Evolutionary conservation across 768 basidiomycete genomes (phyloP), one percentile per base, ranked within the genome.

Genomic region (Lactarius deliciosus): DNA sequence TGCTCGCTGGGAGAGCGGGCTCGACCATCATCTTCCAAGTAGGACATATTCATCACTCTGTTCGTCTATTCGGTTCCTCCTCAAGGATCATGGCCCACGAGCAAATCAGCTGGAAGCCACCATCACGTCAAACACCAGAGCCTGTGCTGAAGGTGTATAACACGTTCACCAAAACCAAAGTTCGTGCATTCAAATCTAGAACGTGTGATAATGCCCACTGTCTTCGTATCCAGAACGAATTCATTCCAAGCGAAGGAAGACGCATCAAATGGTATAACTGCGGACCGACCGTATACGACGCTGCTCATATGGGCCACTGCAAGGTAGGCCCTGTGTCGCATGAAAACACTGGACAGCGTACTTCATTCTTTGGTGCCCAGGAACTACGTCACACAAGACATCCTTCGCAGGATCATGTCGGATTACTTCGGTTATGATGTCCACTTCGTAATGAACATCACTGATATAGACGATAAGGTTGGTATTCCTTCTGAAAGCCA

Each of bases 181-280:
- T 94, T 68, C 59, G 70, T 64, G 20, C 57, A 11, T 41, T 41
- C 32, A 28, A 22, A 22, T 41, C 53, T 64, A n/a, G 56, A 32
- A 45, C 65, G 64, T 66, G 43, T 68, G 45, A 45, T 59, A 8
- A 32, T 45, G 6, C 50, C 54, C 50, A 60, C 6, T 16, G 30
- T 30, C 9, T n/a, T 20, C 22, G 20, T 70, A 72, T 57, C 47
- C 73, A 95, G 92, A 89, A 85, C 61, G 88, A 89, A 67, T 94
- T 96, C 72, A 77, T 89, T 43, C 87, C 94, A 7, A 80, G 74
- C 60, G 79, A 85, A 68, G 89, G 88, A 0, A 83, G 85, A 1
- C 85, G 85, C 70, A 87, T 96, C n/a, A 95, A 96, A 72, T 98
- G 96, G 96, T 98, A 99, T 76, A 98, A 97, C 76, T 99, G 97